Base-by-base conservation (phyloP, 441 rosid genomes). In the Populus trichocarpa region DNA sequence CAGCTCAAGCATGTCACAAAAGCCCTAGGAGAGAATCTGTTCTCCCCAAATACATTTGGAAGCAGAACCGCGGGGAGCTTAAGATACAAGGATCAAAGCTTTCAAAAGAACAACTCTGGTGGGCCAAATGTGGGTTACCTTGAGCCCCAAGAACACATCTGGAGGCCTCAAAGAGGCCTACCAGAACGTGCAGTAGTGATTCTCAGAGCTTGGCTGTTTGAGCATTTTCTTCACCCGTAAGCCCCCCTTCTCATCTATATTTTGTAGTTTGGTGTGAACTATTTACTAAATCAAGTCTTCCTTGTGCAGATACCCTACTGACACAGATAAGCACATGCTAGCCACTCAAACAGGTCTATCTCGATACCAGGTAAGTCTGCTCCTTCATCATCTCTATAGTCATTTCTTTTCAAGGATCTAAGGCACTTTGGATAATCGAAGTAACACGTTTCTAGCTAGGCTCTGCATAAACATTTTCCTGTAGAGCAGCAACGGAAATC, bases 121-220 rank as follows among this genome's bases (percentile, higher is more conserved):
- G 87, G 84, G 77, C 81, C 76, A 50, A 79, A 76, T 70, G 75
- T 65, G 84, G 83, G 84, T 38, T 82, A 75, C 79, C 86, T 75
- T 72, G 90, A 85, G 76, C 84, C 88, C 76, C 88, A 88, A 50
- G 88, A 85, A 53, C 85, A 87, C 25, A 78, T 83, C 72, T 90
- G 91, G 91, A 82, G 93, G 78, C 93, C 92, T 72, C 93, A 90
- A 70, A 76, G 96, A 78, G 93, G 93, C 32, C 89, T 90, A 35
- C 92, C 94, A 3, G 96, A 90, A 80, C 90, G 88, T n/a, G 76
- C 94, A 0, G 91, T 90, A 14, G 86, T 90, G 0, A 77, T 90
- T 77, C 92, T 89, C 10, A 83, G 89, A 76, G 90, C 91, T 53
- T 92, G 93, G 93, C 80, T 90, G 53, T 90, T 88, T 25, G 91